These are phyloP conservation scores for Termitomyces eurrhizus DNA, from an alignment of 768 basidiomycete species.

Conservation along the genomic window DNA sequence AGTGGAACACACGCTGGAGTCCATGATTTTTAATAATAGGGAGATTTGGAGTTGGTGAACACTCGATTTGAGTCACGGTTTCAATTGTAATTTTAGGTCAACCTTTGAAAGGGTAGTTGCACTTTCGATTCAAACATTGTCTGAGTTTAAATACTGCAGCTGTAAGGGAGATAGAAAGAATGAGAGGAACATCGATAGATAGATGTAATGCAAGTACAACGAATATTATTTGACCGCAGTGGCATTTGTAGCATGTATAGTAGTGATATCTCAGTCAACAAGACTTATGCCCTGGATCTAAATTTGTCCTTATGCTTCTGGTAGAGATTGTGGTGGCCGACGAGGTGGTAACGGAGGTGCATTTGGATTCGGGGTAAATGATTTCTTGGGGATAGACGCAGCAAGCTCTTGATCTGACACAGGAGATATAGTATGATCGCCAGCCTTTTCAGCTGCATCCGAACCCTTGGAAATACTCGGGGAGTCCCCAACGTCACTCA, in stretches of 20 bases:
- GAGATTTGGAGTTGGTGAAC: too few relatives aligned
- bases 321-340: slow-evolving; percentile 7
- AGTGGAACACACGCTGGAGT: too few relatives aligned
- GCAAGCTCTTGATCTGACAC: slow-evolving; percentile 6
- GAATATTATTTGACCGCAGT: neutral
- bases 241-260: neutral
- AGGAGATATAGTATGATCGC: neutral
- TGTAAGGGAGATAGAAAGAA: neutral
- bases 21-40: too few relatives aligned
- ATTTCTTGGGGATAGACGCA: neutral
- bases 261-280: neutral
- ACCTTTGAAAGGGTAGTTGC: too few relatives aligned
- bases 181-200: neutral
- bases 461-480: neutral
- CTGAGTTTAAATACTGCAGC: too few relatives aligned
- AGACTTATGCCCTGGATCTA: neutral
- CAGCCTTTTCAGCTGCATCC: neutral
- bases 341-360: slow-evolving; percentile 21
- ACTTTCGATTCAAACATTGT: too few relatives aligned
- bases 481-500: slow-evolving; percentile 1
- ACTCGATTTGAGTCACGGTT: too few relatives aligned
- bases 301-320: slow-evolving; percentile 3
- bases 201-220: neutral
- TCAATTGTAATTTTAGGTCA: too few relatives aligned
- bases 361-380: slow-evolving; percentile 6